phyloP scores from a whole-genome alignment of 2,329 filamentous ascomycete species.

The Nannizzia gypsea region DNA sequence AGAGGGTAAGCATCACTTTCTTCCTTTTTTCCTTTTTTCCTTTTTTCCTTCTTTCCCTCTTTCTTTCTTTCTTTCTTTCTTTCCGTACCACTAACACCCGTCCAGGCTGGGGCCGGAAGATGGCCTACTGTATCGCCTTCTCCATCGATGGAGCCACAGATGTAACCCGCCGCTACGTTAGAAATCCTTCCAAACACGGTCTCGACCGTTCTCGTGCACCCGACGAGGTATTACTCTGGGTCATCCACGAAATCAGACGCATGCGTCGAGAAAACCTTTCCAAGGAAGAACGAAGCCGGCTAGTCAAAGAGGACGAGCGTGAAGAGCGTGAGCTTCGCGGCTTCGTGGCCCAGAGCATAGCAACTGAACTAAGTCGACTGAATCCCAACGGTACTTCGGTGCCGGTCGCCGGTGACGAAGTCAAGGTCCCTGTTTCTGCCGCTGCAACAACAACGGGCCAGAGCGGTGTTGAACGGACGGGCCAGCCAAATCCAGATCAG shows the following conservation, averaged over 20 bases:
- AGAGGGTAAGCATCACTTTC: slow-evolving; percentile 48
- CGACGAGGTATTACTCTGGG: slow-evolving; percentile 81
- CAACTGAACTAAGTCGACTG: slow-evolving; percentile 35
- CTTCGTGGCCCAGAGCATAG: slow-evolving; percentile 36
- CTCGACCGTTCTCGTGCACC: slow-evolving; percentile 66
- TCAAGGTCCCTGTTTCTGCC: slow-evolving; percentile 27
- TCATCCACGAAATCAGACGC: slow-evolving; percentile 80
- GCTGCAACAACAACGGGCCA: slow-evolving; percentile 18
- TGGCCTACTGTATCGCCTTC: slow-evolving; percentile 95
- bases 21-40: slow-evolving; percentile 6
- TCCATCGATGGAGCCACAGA: slow-evolving; percentile 70
- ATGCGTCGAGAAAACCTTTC: slow-evolving; percentile 71
- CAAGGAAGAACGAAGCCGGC: slow-evolving; percentile 54
- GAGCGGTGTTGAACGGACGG: slow-evolving; percentile 22
- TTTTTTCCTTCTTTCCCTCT: slow-evolving; percentile 5
- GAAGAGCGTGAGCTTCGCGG: slow-evolving; percentile 37
- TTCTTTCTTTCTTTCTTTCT: slow-evolving; percentile 6
- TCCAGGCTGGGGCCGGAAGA: slow-evolving; percentile 79
- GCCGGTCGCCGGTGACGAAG: slow-evolving; percentile 23
- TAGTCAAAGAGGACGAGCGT: slow-evolving; percentile 38
- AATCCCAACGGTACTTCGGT: slow-evolving; percentile 22
- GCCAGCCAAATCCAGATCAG: slow-evolving; percentile 25
- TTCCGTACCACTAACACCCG: slow-evolving; percentile 4
- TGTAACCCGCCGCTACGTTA: slow-evolving; percentile 55
- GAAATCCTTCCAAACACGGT: slow-evolving; percentile 44